phyloP scores from a whole-genome alignment of 2,329 filamentous ascomycete species.

The Alternaria conjuncta region DNA sequence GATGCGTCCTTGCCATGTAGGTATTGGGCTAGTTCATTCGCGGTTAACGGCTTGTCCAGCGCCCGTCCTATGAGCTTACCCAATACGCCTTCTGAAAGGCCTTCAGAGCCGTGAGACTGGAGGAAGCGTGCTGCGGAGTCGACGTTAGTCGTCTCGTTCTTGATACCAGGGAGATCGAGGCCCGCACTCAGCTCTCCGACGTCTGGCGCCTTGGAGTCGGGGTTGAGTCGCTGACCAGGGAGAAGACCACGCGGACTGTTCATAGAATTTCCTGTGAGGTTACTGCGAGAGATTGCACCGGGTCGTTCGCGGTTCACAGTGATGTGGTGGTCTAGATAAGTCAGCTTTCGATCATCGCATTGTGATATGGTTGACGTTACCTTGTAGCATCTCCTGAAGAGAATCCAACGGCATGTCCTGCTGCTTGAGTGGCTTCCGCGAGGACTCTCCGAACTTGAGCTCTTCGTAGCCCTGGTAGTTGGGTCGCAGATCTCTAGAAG shows the following conservation, averaged over 20 bases:
- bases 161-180: slow-evolving; percentile 19
- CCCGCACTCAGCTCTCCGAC: slow-evolving; percentile 24
- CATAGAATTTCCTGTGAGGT: neutral
- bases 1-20: slow-evolving; percentile 9
- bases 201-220: slow-evolving; percentile 10
- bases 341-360: neutral
- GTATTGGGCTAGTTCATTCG: slow-evolving; percentile 24
- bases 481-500: neutral
- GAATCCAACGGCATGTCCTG: neutral
- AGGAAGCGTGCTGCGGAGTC: slow-evolving; percentile 2
- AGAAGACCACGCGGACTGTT: neutral
- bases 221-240: neutral
- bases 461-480: neutral
- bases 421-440: neutral
- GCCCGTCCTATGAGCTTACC: slow-evolving; percentile 31
- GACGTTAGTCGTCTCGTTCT: neutral
- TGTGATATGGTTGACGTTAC: neutral
- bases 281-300: neutral
- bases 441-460: neutral
- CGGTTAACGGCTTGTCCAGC: slow-evolving; percentile 28
- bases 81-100: slow-evolving; percentile 9
- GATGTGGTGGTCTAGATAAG: neutral
- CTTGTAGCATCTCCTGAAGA: neutral
- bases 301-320: neutral
- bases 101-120: slow-evolving; percentile 3